Conservation (phyloP, 2,329 filamentous ascomycete genomes). For the Aspergillus bombycis region DNA sequence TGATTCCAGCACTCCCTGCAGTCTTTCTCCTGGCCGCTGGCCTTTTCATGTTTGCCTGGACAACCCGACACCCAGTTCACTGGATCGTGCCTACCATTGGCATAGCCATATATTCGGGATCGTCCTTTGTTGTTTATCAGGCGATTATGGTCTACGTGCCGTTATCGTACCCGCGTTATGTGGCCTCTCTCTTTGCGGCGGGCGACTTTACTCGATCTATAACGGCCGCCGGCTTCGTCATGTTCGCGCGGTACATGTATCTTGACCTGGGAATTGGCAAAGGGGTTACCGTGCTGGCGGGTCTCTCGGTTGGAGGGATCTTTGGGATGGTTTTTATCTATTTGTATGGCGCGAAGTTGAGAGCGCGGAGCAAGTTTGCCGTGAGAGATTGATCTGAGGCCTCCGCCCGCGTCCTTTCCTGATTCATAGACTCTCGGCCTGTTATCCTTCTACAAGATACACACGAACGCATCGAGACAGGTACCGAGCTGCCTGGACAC, state of each 20-base stretch:
- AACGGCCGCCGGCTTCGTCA: conserved; percentile 2
- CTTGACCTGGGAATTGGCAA: conserved; percentile 2
- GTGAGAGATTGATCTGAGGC: background rate
- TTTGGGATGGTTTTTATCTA: conserved; percentile 7
- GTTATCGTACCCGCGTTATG: conserved; percentile 37
- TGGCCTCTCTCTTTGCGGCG: conserved; percentile 40
- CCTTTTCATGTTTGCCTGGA: conserved; percentile 42
- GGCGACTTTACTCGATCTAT: conserved; percentile 33
- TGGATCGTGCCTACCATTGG: conserved; percentile 46
- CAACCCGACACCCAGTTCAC: conserved; percentile 49
- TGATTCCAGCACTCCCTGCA: conserved; percentile 57
- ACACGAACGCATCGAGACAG: background rate
- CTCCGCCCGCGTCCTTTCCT: background rate
- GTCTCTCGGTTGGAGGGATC: background rate
- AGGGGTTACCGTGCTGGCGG: conserved; percentile 5
- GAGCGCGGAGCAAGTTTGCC: conserved; percentile 2
- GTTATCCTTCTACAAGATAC: background rate
- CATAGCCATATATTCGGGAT: conserved; percentile 42
- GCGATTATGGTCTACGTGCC: conserved; percentile 47
- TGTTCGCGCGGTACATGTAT: conserved; percentile 8
- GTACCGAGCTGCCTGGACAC: background rate
- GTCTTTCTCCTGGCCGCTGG: conserved; percentile 59
- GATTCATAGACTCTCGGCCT: background rate
- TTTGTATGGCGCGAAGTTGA: background rate
- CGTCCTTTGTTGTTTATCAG: conserved; percentile 47